Evolutionary conservation across 2,329 filamentous ascomycete species (phyloP).

Genomic region (Amauroascus niger): DNA sequence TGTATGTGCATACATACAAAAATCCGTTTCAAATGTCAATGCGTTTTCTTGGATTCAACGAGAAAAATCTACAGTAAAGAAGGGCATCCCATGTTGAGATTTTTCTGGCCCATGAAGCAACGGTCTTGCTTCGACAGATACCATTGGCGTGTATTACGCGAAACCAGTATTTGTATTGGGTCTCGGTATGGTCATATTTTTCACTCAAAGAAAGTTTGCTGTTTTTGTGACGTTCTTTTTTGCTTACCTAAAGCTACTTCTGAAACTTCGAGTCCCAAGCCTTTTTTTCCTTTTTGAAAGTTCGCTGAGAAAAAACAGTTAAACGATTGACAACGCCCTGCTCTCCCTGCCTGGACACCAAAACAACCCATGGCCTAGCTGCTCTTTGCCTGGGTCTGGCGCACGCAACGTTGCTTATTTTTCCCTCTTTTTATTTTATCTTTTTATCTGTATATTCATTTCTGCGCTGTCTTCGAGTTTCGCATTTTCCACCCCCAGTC

Average conservation of each 20-base stretch:
- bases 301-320: constrained; percentile 10
- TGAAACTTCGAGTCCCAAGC: constrained; percentile 7
- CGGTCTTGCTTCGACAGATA: background rate
- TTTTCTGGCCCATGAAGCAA: too few species aligned
- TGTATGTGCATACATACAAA: too few species aligned
- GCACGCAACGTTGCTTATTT: constrained; percentile 16
- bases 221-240: background rate
- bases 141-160: background rate
- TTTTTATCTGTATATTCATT: constrained; percentile 5
- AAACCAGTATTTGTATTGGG: background rate
- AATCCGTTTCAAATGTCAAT: too few species aligned
- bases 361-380: constrained; percentile 14
- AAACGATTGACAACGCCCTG: background rate
- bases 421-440: constrained; percentile 10
- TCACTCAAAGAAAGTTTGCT: too few species aligned
- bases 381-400: constrained; percentile 8
- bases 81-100: too few species aligned
- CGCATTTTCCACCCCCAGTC: constrained; percentile 24
- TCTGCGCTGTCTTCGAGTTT: background rate
- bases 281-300: background rate
- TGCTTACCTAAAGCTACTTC: constrained; percentile 8
- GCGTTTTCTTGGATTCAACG: too few species aligned
- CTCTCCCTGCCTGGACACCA: constrained; percentile 11
- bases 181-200: background rate
- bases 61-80: too few species aligned